Conservation (phyloP, 345 rosid genomes). For the Theobroma cacao region DNA sequence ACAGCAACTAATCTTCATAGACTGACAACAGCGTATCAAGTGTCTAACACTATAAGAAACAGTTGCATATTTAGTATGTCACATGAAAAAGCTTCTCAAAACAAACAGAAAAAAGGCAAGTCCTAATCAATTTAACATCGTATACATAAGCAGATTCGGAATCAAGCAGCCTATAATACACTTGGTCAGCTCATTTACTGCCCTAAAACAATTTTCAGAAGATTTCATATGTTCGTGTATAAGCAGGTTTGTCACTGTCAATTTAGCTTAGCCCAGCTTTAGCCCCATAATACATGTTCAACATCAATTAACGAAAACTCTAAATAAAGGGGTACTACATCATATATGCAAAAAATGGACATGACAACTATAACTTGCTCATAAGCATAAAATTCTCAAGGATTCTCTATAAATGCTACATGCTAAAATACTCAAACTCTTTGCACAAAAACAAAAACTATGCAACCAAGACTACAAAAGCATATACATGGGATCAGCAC, state of each 20-base stretch:
- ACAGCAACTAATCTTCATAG: not conserved
- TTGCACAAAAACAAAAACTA: not conserved
- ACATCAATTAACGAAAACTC: not conserved
- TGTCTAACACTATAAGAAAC: not conserved
- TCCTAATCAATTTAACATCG: not conserved
- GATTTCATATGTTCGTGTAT: not conserved
- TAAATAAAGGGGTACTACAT: not conserved
- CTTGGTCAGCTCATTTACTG: not conserved
- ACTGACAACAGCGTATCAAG: not conserved
- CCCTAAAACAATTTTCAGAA: not conserved
- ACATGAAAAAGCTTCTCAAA: not conserved
- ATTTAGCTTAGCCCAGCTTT: not conserved
- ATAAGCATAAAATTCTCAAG: not conserved
- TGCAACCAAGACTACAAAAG: not conserved
- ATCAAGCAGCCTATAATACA: not conserved
- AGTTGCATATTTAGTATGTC: not conserved
- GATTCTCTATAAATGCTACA: not conserved
- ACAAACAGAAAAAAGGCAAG: not conserved
- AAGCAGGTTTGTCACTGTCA: not conserved
- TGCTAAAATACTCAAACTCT: not conserved
- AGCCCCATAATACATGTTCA: not conserved
- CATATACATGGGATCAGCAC: conserved; percentile 14
- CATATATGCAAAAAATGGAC: not conserved
- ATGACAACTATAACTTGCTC: not conserved
- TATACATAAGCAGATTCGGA: not conserved